A percentile compares a stretch with the other conserved stretches of the same genome.
phyloP scores from a whole-genome alignment of 2,329 filamentous ascomycete species.

The Plenodomus tracheiphilus region DNA sequence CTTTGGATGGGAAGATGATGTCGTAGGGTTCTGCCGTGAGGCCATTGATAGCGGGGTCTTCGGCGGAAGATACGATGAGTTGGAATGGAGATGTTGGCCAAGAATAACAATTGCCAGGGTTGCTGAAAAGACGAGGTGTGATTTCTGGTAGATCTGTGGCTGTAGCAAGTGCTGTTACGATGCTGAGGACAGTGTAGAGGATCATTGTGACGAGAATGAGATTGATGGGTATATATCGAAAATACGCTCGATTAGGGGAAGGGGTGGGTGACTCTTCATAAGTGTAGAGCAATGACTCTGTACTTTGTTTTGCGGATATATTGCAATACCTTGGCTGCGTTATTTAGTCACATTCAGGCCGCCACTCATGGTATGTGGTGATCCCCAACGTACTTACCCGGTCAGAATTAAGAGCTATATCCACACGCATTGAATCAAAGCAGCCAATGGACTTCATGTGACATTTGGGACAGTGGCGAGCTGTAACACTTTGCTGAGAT shows the following conservation, averaged over 20 bases:
- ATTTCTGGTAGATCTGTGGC: slow-evolving; percentile 1
- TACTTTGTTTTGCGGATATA: neutral
- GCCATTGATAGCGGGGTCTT: slow-evolving; percentile 5
- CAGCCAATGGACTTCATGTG: neutral
- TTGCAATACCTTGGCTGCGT: neutral
- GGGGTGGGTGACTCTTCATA: neutral
- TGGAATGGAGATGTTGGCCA: neutral
- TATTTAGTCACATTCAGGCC: neutral
- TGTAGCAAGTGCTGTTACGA: neutral
- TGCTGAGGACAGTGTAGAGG: neutral
- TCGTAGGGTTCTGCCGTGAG: slow-evolving; percentile 2
- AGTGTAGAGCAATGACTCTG: neutral
- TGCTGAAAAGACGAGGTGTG: neutral
- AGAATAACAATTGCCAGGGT: neutral
- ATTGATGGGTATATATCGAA: neutral
- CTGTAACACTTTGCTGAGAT: too few relatives aligned
- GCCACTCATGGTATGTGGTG: neutral
- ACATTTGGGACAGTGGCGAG: neutral
- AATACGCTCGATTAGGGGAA: neutral
- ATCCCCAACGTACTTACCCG: neutral
- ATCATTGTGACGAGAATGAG: neutral
- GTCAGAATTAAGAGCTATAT: neutral
- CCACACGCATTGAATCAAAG: neutral
- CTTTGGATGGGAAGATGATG: slow-evolving; percentile 1
- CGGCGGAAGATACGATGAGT: neutral